These are phyloP conservation scores for Hypoxylon subgilvum DNA, from an alignment of 495 filamentous ascomycete genomes.

Conservation along the genomic window DNA sequence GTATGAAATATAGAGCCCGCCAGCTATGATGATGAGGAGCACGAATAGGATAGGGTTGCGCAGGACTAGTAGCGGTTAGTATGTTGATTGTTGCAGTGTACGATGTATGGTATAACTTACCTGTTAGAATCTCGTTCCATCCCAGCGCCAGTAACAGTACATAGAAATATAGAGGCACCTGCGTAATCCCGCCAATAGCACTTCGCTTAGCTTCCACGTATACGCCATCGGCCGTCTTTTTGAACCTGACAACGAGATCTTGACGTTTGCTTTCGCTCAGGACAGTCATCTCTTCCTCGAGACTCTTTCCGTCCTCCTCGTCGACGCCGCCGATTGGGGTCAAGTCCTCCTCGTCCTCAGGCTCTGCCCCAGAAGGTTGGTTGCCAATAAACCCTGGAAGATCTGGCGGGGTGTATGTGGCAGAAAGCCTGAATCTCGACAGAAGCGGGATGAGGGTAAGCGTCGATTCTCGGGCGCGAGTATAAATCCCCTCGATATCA, in stretches of 20 bases:
- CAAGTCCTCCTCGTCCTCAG: constrained; percentile 89
- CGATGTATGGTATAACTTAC: constrained; percentile 64
- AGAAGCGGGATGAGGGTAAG: constrained; percentile 87
- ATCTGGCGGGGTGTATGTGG: constrained; percentile 75
- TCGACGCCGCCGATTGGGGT: constrained; percentile 86
- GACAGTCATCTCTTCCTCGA: constrained; percentile 96
- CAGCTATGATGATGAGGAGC: constrained; percentile 75
- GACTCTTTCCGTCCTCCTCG: constrained; percentile 87
- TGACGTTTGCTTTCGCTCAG: constrained; percentile 84
- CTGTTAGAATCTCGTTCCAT: constrained; percentile 95
- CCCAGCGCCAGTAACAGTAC: constrained; percentile 84
- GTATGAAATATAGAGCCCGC: constrained; percentile 85
- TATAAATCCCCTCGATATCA: constrained; percentile 95
- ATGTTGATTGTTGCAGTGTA: constrained; percentile 5
- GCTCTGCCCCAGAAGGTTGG: constrained; percentile 73
- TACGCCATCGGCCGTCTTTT: constrained; percentile 95
- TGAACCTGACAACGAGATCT: constrained; percentile 92
- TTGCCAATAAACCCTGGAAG: constrained; percentile 81
- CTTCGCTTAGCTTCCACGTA: constrained; percentile 97
- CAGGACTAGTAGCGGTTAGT: constrained; percentile 68
- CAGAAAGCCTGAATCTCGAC: constrained; percentile 75
- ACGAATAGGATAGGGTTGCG: constrained; percentile 93
- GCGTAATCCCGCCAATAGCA: constrained; percentile 92
- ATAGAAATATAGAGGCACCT: constrained; percentile 95
- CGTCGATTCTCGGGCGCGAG: constrained; percentile 86